Base-by-base conservation (phyloP, 2,329 filamentous ascomycete genomes). In the Cladophialophora bantiana region DNA sequence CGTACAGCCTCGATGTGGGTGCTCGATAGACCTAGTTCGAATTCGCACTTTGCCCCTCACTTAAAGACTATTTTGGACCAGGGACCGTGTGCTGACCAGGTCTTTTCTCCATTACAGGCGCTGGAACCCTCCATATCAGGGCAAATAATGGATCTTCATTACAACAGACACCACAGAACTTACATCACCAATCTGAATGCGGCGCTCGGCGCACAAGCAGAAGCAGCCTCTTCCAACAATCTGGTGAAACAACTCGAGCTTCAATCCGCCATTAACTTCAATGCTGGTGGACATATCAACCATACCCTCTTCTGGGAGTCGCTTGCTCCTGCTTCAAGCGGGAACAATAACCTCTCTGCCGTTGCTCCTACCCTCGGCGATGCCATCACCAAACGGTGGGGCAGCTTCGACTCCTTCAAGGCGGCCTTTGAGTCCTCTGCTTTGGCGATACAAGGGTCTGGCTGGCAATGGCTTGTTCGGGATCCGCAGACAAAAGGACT, bases 111-210 rank as follows among this genome's bases (percentile, higher is more conserved):
- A 38, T 38, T 7, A 38, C 38, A 71, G 70, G 70, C 64, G n/a
- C 68, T 71, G 7, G 70, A 71, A 60, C 70, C 70, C 2, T 59
- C 66, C n/a, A 70, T 97, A 83, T 94, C 90, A 57, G 90, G 91
- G 79, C 88, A 95, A 82, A 97, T 97, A 84, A 97, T 97, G 94
- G 92, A 96, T 83, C 88, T 96, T 54, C 94, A 97, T 85, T 91
- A 97, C 87, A 89, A 87, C 83, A 94, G 93, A 82, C 93, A 97
- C 86, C 94, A 97, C 84, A 89, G 94, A 81, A 94, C 93, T 76
- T 97, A 97, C 79, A 92, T 97, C 74, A 95, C 89, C 80, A 90
- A 90, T 78, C 91, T 92, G 84, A 97, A 97, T 84, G 85, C 89
- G 68, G 90, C 92, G 65, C 83, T 88, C 72, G 89, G 93, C 80